Evolutionary conservation across 2,329 filamentous ascomycete species (phyloP).

Genomic region (Aspergillus sojae): DNA sequence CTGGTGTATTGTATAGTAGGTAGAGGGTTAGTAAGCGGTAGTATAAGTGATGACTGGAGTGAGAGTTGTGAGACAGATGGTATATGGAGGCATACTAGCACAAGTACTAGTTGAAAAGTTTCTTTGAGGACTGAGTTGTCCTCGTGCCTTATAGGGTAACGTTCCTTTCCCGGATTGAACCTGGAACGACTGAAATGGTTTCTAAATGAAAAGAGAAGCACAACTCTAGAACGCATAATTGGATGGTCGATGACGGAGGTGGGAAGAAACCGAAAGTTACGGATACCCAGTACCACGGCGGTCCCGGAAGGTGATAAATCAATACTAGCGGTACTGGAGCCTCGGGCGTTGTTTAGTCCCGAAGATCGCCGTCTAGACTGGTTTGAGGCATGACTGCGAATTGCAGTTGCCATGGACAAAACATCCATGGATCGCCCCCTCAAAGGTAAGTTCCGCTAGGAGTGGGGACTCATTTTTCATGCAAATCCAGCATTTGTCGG

Average conservation of each 20-base stretch:
- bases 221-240: background rate
- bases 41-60: background rate
- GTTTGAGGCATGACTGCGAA: conserved; percentile 7
- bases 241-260: background rate
- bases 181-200: background rate
- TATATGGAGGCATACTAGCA: background rate
- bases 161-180: background rate
- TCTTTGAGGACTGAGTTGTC: background rate
- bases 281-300: background rate
- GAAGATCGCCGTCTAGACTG: conserved; percentile 10
- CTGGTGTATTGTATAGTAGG: background rate
- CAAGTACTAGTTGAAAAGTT: background rate
- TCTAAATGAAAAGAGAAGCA: background rate
- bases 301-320: background rate
- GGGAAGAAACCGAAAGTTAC: background rate
- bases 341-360: conserved; percentile 2
- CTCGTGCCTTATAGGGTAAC: background rate
- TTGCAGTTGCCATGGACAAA: background rate
- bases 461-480: background rate
- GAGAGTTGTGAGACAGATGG: background rate
- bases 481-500: conserved; percentile 5
- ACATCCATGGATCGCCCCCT: conserved; percentile 6
- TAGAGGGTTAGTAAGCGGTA: background rate
- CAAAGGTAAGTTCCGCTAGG: conserved; percentile 5
- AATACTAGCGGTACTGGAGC: background rate